These are phyloP conservation scores for Aspergillus alliaceus DNA, from an alignment of 2,329 filamentous ascomycete genomes.

Conservation along the genomic window DNA sequence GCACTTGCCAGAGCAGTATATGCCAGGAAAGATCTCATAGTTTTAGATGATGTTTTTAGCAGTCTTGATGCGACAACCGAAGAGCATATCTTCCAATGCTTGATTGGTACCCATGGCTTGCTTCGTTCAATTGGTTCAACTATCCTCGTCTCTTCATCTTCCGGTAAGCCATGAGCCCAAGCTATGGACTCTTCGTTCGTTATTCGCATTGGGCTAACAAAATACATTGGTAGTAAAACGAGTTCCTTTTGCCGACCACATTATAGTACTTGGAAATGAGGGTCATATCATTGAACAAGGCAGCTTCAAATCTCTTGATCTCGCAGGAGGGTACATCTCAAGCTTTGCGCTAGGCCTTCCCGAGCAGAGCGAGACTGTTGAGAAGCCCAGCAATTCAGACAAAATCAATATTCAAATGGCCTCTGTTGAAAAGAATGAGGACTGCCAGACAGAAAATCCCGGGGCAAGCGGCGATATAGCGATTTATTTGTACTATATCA, in stretches of 20 bases:
- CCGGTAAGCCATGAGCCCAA: conserved; percentile 22
- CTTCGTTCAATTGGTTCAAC: conserved; percentile 42
- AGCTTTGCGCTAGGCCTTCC: conserved; percentile 36
- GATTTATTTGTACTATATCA: conserved; percentile 44
- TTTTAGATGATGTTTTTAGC: conserved; percentile 55
- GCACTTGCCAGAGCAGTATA: conserved; percentile 57
- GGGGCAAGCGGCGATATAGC: conserved; percentile 42
- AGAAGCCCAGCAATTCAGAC: conserved; percentile 11
- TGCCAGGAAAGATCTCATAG: conserved; percentile 47
- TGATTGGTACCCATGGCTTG: conserved; percentile 49
- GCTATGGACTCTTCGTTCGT: not conserved
- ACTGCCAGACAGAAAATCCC: conserved; percentile 27
- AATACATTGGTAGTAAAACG: conserved; percentile 31
- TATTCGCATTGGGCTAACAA: not conserved
- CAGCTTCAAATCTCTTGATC: conserved; percentile 36
- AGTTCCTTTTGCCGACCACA: conserved; percentile 44
- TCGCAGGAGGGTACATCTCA: conserved; percentile 41
- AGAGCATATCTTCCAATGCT: conserved; percentile 48
- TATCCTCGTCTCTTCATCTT: conserved; percentile 41
- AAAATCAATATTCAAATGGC: conserved; percentile 6
- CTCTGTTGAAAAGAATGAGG: conserved; percentile 13
- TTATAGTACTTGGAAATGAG: conserved; percentile 39
- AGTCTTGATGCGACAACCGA: conserved; percentile 53
- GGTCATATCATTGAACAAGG: conserved; percentile 46
- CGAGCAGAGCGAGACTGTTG: conserved; percentile 31